phyloP scores from a whole-genome alignment of 2,329 filamentous ascomycete species.

The Talaromyces sp. region DNA sequence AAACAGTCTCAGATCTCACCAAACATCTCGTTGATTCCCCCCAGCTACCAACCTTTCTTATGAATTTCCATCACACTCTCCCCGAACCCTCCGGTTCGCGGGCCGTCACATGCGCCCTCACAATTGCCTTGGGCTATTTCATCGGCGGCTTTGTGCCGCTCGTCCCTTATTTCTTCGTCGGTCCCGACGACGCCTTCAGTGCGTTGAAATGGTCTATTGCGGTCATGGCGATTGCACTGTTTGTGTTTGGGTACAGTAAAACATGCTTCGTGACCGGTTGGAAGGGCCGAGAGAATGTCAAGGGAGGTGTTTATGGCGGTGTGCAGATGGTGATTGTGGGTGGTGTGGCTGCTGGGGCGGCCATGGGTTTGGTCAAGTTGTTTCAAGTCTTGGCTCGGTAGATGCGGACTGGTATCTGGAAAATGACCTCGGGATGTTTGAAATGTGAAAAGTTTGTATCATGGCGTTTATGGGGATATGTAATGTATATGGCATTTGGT shows the following conservation, averaged over 20 bases:
- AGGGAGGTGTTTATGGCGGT: conserved; percentile 31
- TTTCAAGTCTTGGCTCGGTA: conserved; percentile 24
- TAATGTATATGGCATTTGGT: conserved; percentile 1
- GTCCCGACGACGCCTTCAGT: conserved; percentile 77
- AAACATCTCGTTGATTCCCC: conserved; percentile 33
- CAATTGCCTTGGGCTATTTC: conserved; percentile 39
- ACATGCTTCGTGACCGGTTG: conserved; percentile 38
- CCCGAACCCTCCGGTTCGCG: conserved; percentile 36
- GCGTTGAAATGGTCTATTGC: conserved; percentile 54
- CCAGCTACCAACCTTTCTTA: conserved; percentile 35
- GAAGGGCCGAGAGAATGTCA: conserved; percentile 29
- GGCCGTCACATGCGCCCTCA: conserved; percentile 34
- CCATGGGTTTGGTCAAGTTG: conserved; percentile 37
- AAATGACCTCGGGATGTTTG: too few relatives aligned
- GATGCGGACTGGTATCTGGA: background rate
- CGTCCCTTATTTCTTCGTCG: conserved; percentile 56
- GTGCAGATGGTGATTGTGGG: conserved; percentile 40
- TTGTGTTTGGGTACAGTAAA: conserved; percentile 50
- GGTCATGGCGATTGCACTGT: conserved; percentile 46
- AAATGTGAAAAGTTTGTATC: background rate
- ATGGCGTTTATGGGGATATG: background rate
- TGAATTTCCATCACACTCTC: conserved; percentile 40
- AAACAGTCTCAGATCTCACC: conserved; percentile 33
- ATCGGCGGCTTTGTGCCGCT: conserved; percentile 46
- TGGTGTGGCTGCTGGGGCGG: conserved; percentile 35